Base-by-base conservation (phyloP, 257 asterid species). In the Nicotiana benthamiana region DNA sequence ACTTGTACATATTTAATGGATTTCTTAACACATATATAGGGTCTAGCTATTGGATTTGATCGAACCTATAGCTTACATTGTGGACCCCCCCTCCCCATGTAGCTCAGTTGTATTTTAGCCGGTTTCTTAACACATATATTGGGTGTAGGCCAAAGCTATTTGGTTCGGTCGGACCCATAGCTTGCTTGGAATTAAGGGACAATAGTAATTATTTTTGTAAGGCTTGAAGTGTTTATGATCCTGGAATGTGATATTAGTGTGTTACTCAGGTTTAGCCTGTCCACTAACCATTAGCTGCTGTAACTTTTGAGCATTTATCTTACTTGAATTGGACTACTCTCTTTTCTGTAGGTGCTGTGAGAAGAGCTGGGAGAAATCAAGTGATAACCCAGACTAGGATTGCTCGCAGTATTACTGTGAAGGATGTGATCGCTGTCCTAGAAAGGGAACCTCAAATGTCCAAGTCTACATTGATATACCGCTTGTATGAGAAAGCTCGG, bases 401-500 rank as follows among this genome's bases (percentile, higher is more conserved):
- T 60, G 89, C 84, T 26, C 89, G 96, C 52, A 90, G 91, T 85
- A 85, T 92, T 61, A 86, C 95, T n/a, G 88, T 90, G 20, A 93
- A 92, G 83, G 99, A 95, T 86, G 93, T 95, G 84, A 90, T 93
- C 48, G 91, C 92, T 3, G 87, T 90, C n/a, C 81, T 95, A 57
- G 97, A 95, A 86, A 92, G 98, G 83, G 99, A 95, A 86, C 97
- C 98, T 78, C 99, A 93, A 34, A 93, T 92, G 96, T 91, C 97
- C 0, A 95, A 89, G 83, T 89, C 99, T 1, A 80, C 89, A 10
- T 85, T 93, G 64, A 83, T 92, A 27, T 93, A 93, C 83, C 88
- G 91, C 48, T 86, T 92, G 85, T 88, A 89, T 79, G 90, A 91
- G 83, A 92, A 84, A 86, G 80, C 84, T 46, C 68, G 80, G 17